Base-by-base conservation (phyloP, 2,329 filamentous ascomycete species). In the Byssoonygena ceratinophila region DNA sequence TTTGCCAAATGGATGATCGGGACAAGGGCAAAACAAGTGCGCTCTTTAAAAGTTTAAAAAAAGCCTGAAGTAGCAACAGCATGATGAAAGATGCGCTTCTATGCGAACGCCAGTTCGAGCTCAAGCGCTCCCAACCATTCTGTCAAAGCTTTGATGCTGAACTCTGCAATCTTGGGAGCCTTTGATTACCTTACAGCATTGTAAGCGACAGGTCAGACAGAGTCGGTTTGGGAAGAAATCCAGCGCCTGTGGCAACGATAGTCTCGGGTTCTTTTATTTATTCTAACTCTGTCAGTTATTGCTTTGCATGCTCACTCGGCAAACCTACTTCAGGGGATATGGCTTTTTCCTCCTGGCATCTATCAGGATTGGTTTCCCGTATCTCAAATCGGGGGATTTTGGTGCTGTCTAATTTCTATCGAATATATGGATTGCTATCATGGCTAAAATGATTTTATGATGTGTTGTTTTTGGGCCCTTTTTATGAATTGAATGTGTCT, bases 1-100 rank as follows among this genome's bases (percentile, higher is more conserved):
- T 69, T 74, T 54, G 66, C 70, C 2, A 64, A 64, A 59, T 74
- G 71, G 71, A 69, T 74, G 68, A 63, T 70, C 46, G 71, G 71
- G 39, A 65, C 49, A 57, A 59, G 45, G 56, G 57, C 40, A 60
- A 59, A 43, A 49, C 58, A n/a, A 62, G 60, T 56, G 62, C 47
- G 67, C 64, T 59, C 67, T 66, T 68, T 68, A 68, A 75, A 74
- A 67, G 65, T 58, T 64, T 66, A 64, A 66, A 73, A 73, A 68
- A 74, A 72, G 67, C 65, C 69, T 65, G 68, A 71, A 61, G 59
- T 61, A 55, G 58, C 60, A 60, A 54, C 60, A 66, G 58, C 62
- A 61, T 32, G 47, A 50, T 43, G 47, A 43, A n/a, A 14, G 29
- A 37, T 37, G 12, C 20, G 4, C 14, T 16, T 1, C 22, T n/a